Evolutionary conservation across 2,329 filamentous ascomycete genomes (phyloP).

Genomic region (Raffaelea arxii): DNA sequence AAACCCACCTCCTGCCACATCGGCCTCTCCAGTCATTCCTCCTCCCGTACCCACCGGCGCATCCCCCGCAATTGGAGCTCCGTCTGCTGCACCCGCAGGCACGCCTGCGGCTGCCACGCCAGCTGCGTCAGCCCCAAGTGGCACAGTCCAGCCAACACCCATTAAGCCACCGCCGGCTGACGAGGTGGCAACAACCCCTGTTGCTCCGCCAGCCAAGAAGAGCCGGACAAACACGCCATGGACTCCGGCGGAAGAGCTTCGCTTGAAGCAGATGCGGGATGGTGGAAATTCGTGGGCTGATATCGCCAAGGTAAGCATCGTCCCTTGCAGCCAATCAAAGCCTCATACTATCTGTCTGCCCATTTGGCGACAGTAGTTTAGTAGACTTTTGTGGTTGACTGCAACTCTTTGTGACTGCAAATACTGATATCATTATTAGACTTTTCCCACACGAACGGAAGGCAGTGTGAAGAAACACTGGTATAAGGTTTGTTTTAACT

Average conservation of each 20-base stretch:
- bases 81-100: conserved; percentile 24
- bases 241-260: conserved; percentile 88
- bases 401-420: not conserved
- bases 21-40: conserved; percentile 12
- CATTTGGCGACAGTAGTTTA: no score
- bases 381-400: not conserved
- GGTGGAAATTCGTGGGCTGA: conserved; percentile 92
- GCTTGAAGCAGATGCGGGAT: conserved; percentile 90
- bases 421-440: conserved; percentile 38
- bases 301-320: conserved; percentile 73
- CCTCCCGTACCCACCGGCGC: conserved; percentile 15
- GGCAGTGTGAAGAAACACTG: conserved; percentile 99
- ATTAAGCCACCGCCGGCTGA: conserved; percentile 17
- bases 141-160: conserved; percentile 7
- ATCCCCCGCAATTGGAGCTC: conserved; percentile 14
- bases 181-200: conserved; percentile 21
- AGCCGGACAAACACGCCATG: conserved; percentile 97
- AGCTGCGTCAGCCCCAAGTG: conserved; percentile 10
- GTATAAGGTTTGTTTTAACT: conserved; percentile 80
- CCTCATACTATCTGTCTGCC: no score
- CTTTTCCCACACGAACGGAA: conserved; percentile 86
- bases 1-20: conserved; percentile 13
- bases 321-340: not conserved
- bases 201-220: conserved; percentile 66
- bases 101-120: conserved; percentile 24